These are phyloP conservation scores for Ogataea paradorogensis DNA, from an alignment of 805 yeast genomes.

Conservation along the genomic window DNA sequence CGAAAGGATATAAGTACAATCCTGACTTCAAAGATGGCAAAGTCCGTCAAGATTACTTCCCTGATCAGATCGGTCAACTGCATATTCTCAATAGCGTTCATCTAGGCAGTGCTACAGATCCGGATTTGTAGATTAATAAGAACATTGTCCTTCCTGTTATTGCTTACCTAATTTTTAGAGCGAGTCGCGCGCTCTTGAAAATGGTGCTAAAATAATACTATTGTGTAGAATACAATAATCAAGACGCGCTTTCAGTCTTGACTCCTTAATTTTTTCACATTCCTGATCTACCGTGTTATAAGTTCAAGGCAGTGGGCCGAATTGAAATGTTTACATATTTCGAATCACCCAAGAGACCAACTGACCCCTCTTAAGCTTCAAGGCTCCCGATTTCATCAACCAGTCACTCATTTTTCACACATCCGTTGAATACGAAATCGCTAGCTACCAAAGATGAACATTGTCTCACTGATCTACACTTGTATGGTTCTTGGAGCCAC, in stretches of 20 bases:
- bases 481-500: constrained; percentile 14
- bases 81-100: constrained; percentile 56
- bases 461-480: constrained; percentile 11
- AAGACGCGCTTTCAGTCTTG: no score
- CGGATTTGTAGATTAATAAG: constrained; percentile 32
- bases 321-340: constrained; percentile 1
- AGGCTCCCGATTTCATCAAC: constrained; percentile 17
- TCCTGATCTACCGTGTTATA: constrained; percentile 10
- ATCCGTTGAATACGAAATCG: constrained; percentile 21
- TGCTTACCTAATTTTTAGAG: background rate
- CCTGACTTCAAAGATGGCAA: constrained; percentile 74
- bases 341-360: constrained; percentile 1
- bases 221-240: no score
- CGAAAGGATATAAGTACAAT: constrained; percentile 82
- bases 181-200: constrained; percentile 1
- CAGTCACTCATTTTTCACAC: constrained; percentile 27
- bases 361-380: background rate
- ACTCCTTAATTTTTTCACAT: constrained; percentile 8
- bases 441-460: constrained; percentile 17
- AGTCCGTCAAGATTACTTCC: constrained; percentile 75
- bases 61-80: constrained; percentile 49
- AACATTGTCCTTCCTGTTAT: background rate
- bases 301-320: constrained; percentile 3
- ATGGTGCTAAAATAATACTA: constrained; percentile 4
- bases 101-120: constrained; percentile 47